Base-by-base conservation (phyloP, 805 yeast species). In the Starmerella sp. region DNA sequence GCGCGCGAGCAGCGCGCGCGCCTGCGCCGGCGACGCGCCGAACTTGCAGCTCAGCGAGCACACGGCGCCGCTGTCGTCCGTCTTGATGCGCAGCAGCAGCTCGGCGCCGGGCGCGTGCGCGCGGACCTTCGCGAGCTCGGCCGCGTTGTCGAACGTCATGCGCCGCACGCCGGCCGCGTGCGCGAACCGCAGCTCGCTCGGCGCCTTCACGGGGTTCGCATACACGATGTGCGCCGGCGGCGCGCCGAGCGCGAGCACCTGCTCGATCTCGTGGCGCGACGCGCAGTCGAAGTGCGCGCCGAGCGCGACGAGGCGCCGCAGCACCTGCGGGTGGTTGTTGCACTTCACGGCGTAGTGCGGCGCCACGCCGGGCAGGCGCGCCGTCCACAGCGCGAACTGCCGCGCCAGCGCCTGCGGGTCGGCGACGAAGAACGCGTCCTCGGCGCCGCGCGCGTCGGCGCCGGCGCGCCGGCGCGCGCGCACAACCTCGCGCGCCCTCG, bases 341-440 rank as follows among this genome's bases (percentile, higher is more conserved):
- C 97, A 91, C 71, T 91, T 91, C 62, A 91, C 93, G 17, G 98
- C 98, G 70, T 90, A 91, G 66, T 77, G 83, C n/a, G 97, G 96
- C 54, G 78, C 77, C 38, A 91, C 83, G 45, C 82, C 73, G 22
- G 96, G 95, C 64, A 91, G 74, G 41, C 73, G 67, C 28, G 61
- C 51, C 32, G 67, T 65, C 97, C 97, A 91, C 42, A 79, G 72
- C n/a, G 69, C 59, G 57, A 75, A 76, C 53, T 88, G 75, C 55
- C 82, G 75, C 57, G 73, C 73, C 37, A 93, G 77, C 63, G 84
- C 83, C 32, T 86, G 87, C 57, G 88, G 70, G 70, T 91, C 96
- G 62, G 93, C 86, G 45, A 91, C 86, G 64, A 83, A 91, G 66
- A 91, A 91, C 6, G 97, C 81, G 63, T 85, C 84, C 66, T 88